Conservation (phyloP, 2,329 filamentous ascomycete species). For the Stemphylium vesicarium region DNA sequence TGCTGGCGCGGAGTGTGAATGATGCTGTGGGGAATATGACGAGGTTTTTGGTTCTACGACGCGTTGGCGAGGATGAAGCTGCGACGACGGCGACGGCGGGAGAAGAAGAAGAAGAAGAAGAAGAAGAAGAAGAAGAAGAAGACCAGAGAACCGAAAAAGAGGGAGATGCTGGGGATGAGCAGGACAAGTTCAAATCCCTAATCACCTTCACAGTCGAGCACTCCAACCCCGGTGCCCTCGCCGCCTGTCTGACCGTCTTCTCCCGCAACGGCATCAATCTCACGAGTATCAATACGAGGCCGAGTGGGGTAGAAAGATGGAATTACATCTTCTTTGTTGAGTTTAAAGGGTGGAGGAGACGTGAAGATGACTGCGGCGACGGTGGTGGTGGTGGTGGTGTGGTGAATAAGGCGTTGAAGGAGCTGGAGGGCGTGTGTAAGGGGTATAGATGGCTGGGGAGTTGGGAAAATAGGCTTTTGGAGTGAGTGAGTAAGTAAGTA, state of each 20-base stretch:
- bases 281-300: slow-evolving; percentile 88
- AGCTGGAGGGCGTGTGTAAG: slow-evolving; percentile 64
- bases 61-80: not conserved
- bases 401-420: slow-evolving; percentile 63
- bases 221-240: slow-evolving; percentile 77
- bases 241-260: slow-evolving; percentile 81
- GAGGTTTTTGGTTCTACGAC: slow-evolving; percentile 64
- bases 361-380: slow-evolving; percentile 49
- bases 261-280: slow-evolving; percentile 75
- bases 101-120: not conserved
- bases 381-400: slow-evolving; percentile 61
- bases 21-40: slow-evolving; percentile 79
- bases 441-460: slow-evolving; percentile 73
- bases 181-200: slow-evolving; percentile 69
- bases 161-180: too few relatives aligned
- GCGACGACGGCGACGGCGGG: not conserved
- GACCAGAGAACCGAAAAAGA: too few relatives aligned
- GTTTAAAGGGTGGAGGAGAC: slow-evolving; percentile 71
- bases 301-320: slow-evolving; percentile 76
- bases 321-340: slow-evolving; percentile 96
- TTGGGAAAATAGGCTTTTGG: slow-evolving; percentile 55
- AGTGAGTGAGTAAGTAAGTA: not conserved
- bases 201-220: slow-evolving; percentile 84
- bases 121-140: not conserved
- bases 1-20: slow-evolving; percentile 74